A percentile compares a stretch with the other conserved stretches of the same genome.
Evolutionary conservation across 495 filamentous ascomycete genomes (phyloP).

Genomic region (Hyphodiscus hymeniophilus): DNA sequence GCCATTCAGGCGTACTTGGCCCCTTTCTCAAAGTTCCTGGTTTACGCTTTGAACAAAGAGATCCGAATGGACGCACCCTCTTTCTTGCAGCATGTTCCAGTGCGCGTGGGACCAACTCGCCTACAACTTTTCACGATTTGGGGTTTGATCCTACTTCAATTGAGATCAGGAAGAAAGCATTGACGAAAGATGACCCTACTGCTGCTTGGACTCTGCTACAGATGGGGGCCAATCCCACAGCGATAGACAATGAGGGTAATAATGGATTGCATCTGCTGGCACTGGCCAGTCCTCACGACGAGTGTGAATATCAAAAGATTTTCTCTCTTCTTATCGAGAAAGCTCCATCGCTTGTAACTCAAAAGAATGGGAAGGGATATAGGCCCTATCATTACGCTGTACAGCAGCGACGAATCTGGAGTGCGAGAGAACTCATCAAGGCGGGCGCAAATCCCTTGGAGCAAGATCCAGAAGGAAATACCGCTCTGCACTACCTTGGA

Average conservation of each 20-base stretch:
- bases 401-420: not conserved
- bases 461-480: constrained; percentile 19
- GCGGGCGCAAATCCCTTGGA: constrained; percentile 15
- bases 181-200: too few relatives aligned
- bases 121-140: too few relatives aligned
- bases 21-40: too few relatives aligned
- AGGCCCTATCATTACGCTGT: constrained; percentile 19
- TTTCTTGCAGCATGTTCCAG: too few relatives aligned
- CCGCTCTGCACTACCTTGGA: constrained; percentile 13
- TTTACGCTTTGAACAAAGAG: too few relatives aligned
- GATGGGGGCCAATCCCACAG: constrained; percentile 7
- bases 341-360: not conserved
- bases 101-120: too few relatives aligned
- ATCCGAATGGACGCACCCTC: too few relatives aligned
- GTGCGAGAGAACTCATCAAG: constrained; percentile 5
- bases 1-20: too few relatives aligned
- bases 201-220: not conserved
- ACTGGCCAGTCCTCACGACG: not conserved
- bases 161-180: too few relatives aligned
- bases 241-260: constrained; percentile 6
- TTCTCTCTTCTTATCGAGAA: too few relatives aligned
- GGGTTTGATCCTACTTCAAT: too few relatives aligned
- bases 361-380: constrained; percentile 11
- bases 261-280: constrained; percentile 25
- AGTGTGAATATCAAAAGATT: too few relatives aligned